Evolutionary conservation across 257 asterid genomes (phyloP), one percentile per base, ranked within the genome.

Genomic region (Przewalskia tangutica): DNA sequence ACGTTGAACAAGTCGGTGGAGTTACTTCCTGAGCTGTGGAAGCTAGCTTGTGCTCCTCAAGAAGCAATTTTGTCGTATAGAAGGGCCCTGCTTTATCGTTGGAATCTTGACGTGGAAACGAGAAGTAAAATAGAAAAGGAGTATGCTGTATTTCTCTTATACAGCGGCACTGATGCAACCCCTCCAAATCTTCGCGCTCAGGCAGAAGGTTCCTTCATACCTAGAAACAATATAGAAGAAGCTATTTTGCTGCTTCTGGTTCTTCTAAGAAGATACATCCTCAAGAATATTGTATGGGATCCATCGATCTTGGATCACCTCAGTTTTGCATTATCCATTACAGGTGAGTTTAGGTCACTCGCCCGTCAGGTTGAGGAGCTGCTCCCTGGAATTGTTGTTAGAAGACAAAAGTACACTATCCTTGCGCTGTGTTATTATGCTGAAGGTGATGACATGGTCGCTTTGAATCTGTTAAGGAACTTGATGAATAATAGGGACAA

Each of bases 141-240:
- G 62, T 95, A 92, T 10, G 98, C 97, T 7, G 59, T 88, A 36
- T 93, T 89, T 84, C 98, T 95, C 81, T 93, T 95, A 10, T 95
- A 93, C 87, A 90, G 98, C 59, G 98, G 98, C 36, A 84, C 87
- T 70, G 95, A 92, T 44, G 97, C 98, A 6, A 68, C 85, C 75
- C 92, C 98, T 36, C 98, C 98, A 17, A 93, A 87, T 86, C 98
- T 95, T 75, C 97, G 97, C 27, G 89, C 88, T 7, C 98, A 95
- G 70, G 83, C 85, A 85, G 98, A 92, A 76, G 94, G 91, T 17
- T 90, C 97, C 2, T 95, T 88, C 83, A 64, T 92, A 82, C 98
- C 98, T 0, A 88, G 83, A 81, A 93, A 89, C 91, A 95, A 95
- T 44, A 82, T 91, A 32, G 98, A 95, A 86, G 98, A 95, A 87